Evolutionary conservation across 192 early-diverging fungal genomes (phyloP).

Genomic region (Entomortierella parvispora): DNA sequence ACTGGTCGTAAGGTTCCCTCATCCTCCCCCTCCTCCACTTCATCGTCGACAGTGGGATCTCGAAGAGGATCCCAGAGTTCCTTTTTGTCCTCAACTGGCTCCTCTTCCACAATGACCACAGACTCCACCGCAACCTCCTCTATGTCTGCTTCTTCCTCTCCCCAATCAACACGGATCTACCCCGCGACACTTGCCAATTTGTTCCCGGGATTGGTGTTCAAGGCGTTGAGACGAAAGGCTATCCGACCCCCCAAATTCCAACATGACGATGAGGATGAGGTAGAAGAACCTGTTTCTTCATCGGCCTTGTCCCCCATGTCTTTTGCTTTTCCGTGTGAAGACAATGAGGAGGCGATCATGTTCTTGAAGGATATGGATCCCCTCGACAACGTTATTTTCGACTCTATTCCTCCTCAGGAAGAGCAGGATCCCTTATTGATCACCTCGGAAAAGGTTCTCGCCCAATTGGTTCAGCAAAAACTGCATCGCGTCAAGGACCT

Average conservation of each 20-base stretch:
- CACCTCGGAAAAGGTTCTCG: conserved; percentile 13
- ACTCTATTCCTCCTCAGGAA: neutral
- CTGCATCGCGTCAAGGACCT: conserved; percentile 44
- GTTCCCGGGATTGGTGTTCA: conserved; percentile 43
- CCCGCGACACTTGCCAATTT: conserved; percentile 34
- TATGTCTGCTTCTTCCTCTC: no score
- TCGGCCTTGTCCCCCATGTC: conserved; percentile 5
- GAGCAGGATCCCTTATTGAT: conserved; percentile 21
- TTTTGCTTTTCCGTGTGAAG: neutral
- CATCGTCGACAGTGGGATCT: neutral
- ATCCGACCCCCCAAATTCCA: conserved; percentile 28
- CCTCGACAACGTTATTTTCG: neutral
- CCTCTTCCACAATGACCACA: neutral
- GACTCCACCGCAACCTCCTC: no score
- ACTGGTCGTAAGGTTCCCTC: conserved; percentile 13
- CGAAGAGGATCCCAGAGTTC: neutral
- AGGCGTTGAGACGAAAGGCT: conserved; percentile 26
- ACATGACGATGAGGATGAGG: conserved; percentile 25
- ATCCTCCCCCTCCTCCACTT: neutral
- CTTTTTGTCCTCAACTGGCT: neutral
- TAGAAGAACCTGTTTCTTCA: neutral
- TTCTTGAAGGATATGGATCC: no score
- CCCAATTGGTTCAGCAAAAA: conserved; percentile 10
- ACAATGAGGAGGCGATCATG: neutral
- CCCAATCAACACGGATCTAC: conserved; percentile 18